These are phyloP conservation scores for Sindora glabra DNA, from an alignment of 306 rosid genomes.

Conservation along the genomic window DNA sequence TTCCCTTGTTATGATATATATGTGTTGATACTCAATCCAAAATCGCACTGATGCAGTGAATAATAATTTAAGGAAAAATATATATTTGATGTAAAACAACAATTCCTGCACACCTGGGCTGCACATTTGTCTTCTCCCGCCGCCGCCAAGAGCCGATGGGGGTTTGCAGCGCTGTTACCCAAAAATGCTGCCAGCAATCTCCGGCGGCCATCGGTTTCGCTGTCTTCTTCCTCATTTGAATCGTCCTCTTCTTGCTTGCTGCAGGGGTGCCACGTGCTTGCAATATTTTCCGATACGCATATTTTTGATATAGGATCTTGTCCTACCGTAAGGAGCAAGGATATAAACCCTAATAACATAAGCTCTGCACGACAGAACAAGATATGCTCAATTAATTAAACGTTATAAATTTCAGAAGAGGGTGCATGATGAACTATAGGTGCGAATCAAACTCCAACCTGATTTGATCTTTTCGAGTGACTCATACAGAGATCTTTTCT, in stretches of 20 bases:
- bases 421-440: too few species aligned
- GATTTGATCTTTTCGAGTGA: constrained; percentile 75
- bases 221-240: not conserved
- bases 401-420: too few species aligned
- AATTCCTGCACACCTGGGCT: not conserved
- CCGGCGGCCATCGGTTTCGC: constrained; percentile 14
- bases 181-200: constrained; percentile 24
- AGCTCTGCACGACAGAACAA: constrained; percentile 45
- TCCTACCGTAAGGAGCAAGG: constrained; percentile 80
- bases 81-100: not conserved
- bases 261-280: constrained; percentile 75
- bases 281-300: constrained; percentile 49
- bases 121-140: constrained; percentile 45
- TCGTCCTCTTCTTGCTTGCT: not conserved
- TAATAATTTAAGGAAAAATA: too few species aligned
- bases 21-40: too few species aligned
- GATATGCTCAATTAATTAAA: not conserved
- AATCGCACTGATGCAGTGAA: too few species aligned
- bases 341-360: constrained; percentile 81
- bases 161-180: not conserved
- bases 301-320: constrained; percentile 47
- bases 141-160: constrained; percentile 51
- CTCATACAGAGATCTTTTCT: constrained; percentile 58
- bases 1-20: too few species aligned
- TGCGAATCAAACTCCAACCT: constrained; percentile 25